Conservation (phyloP, 1,139 yeast species). For the Saccharomycopsis crataegensis region DNA sequence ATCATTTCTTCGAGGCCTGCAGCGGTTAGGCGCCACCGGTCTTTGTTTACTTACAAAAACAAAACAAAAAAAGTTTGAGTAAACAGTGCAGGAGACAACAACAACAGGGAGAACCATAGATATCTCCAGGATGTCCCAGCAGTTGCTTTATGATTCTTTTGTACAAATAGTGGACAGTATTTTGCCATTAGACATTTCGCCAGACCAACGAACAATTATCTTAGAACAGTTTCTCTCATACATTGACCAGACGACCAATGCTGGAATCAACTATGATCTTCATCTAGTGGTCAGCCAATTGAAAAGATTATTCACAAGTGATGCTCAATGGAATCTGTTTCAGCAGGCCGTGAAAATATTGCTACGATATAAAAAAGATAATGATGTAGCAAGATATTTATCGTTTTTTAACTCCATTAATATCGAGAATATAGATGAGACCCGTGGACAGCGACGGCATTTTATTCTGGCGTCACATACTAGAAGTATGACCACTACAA, state of each 20-base stretch:
- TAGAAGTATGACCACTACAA: neutral
- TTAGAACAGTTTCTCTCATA: neutral
- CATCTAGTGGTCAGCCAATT: neutral
- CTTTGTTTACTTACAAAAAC: no score
- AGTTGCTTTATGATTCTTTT: neutral
- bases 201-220: neutral
- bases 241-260: neutral
- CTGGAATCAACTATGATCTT: neutral
- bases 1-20: no score
- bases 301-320: slow-evolving; percentile 20
- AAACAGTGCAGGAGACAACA: no score
- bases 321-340: slow-evolving; percentile 32
- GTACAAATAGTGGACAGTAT: neutral
- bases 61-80: no score
- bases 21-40: no score
- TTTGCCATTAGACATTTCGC: neutral
- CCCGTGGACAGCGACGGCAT: neutral
- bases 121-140: neutral
- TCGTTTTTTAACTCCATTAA: slow-evolving; percentile 29
- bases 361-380: slow-evolving; percentile 28
- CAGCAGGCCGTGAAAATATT: slow-evolving; percentile 31
- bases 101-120: no score
- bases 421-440: neutral
- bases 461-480: neutral
- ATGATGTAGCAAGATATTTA: slow-evolving; percentile 35